phyloP scores from a whole-genome alignment of 805 yeast species.

The Vanderwaltozyma polyspora region DNA sequence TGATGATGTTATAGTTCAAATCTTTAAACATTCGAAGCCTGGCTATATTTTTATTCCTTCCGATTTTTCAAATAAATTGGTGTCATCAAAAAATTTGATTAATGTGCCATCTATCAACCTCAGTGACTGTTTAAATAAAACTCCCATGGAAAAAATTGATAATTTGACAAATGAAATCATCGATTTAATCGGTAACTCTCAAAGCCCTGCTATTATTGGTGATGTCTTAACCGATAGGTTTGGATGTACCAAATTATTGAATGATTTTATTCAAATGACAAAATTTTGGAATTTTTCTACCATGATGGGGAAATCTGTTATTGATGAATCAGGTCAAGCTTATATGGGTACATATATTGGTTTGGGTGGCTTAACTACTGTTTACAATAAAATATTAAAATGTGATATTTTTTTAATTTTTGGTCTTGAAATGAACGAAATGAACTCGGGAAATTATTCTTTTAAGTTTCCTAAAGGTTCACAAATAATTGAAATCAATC shows the following conservation, averaged over 20 bases:
- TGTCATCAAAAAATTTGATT: conserved; percentile 11
- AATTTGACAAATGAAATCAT: conserved; percentile 37
- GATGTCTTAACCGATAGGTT: conserved; percentile 64
- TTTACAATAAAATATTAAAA: conserved; percentile 36
- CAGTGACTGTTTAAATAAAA: conserved; percentile 3
- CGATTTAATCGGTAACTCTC: conserved; percentile 38
- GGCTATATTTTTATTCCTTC: conserved; percentile 74
- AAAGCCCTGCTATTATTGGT: conserved; percentile 54
- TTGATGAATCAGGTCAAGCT: conserved; percentile 56
- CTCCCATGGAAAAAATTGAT: conserved; percentile 6
- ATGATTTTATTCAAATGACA: conserved; percentile 34
- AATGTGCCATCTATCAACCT: conserved; percentile 9
- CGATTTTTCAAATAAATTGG: conserved; percentile 43
- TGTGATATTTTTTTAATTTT: conserved; percentile 62
- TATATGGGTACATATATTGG: conserved; percentile 73
- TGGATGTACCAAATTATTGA: conserved; percentile 34
- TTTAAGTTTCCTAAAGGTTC: conserved; percentile 34
- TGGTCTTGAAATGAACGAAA: conserved; percentile 59
- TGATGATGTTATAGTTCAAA: conserved; percentile 51
- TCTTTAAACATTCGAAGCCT: conserved; percentile 55
- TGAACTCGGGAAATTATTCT: conserved; percentile 57
- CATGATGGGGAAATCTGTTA: conserved; percentile 56
- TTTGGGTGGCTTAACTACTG: conserved; percentile 36
- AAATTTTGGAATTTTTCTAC: conserved; percentile 49
- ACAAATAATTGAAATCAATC: conserved; percentile 38